Base-by-base conservation (phyloP, 2,329 filamentous ascomycete genomes). In the Fusarium concolor region DNA sequence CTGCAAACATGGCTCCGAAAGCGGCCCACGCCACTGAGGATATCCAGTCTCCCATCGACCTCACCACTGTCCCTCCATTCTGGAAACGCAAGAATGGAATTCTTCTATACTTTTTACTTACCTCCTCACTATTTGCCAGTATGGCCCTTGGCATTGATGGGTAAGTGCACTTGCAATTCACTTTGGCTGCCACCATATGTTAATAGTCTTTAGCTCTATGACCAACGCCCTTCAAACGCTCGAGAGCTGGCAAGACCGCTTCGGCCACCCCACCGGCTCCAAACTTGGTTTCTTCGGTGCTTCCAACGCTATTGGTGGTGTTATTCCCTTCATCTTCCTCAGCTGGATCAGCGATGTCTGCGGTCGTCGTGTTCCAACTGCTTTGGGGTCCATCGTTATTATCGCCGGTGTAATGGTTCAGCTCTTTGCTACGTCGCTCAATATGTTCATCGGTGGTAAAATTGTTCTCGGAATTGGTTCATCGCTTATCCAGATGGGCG, bases 121-220 rank as follows among this genome's bases (percentile, higher is more conserved):
- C 80, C 0, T 82, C 80, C 0, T 82, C 80, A 6, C 73, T 81
- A 2, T 67, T 82, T 31, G 78, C 80, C 33, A 82, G 79, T 60
- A 77, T 79, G 24, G 79, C 80, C 4, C 72, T 80, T 28, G 80
- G 80, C 15, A 81, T 82, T 41, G 80, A 82, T 38, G 80, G 80
- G 65, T 79, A 72, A 67, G 78, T 75, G n/a, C 3, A 10, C 10
- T 8, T 3, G 2, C n/a, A 29, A 15, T 10, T 7, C 1, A 3
- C n/a, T 8, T 12, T 15, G 10, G 0, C 22, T 2, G 10, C 1
- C 12, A 10, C 10, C 5, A 8, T 2, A 26, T 53, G 9, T 56
- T 24, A 11, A 33, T 12, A 3, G 4, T 18, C 4, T 31, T 6
- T 5, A 68, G 43, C n/a, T 51, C 53, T 47, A 80, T 79, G 78